These are phyloP conservation scores for Gastrolobium bilobum DNA, from an alignment of 306 rosid genomes.

Conservation along the genomic window DNA sequence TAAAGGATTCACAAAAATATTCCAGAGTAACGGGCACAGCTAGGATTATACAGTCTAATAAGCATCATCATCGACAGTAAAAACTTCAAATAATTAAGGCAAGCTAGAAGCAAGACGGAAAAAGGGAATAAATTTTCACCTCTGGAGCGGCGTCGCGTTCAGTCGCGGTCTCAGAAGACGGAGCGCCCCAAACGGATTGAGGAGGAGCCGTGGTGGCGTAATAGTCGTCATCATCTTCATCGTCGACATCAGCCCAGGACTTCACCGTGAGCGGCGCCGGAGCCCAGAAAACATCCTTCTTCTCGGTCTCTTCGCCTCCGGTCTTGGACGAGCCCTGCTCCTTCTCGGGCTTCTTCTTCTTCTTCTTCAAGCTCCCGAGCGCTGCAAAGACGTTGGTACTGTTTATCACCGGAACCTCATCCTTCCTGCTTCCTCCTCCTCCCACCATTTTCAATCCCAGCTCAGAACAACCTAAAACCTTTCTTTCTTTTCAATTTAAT, in stretches of 20 bases:
- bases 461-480: neutral
- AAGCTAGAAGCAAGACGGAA: neutral
- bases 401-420: conserved; percentile 60
- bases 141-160: conserved; percentile 51
- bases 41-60: neutral
- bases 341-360: conserved; percentile 70
- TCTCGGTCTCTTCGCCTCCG: conserved; percentile 33
- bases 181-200: conserved; percentile 57
- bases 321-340: conserved; percentile 44
- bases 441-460: conserved; percentile 64
- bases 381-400: conserved; percentile 81
- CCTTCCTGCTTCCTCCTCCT: conserved; percentile 71
- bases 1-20: conserved; percentile 9
- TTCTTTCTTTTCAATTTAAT: neutral
- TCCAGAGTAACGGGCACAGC: neutral
- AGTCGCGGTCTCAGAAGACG: neutral
- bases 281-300: conserved; percentile 69
- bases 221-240: conserved; percentile 80
- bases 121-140: conserved; percentile 23
- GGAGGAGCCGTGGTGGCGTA: conserved; percentile 75
- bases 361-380: conserved; percentile 78
- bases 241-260: conserved; percentile 85
- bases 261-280: conserved; percentile 68
- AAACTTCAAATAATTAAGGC: neutral
- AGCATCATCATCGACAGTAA: neutral